phyloP scores from a whole-genome alignment of 2,329 filamentous ascomycete species.

The Chalara sp. region DNA sequence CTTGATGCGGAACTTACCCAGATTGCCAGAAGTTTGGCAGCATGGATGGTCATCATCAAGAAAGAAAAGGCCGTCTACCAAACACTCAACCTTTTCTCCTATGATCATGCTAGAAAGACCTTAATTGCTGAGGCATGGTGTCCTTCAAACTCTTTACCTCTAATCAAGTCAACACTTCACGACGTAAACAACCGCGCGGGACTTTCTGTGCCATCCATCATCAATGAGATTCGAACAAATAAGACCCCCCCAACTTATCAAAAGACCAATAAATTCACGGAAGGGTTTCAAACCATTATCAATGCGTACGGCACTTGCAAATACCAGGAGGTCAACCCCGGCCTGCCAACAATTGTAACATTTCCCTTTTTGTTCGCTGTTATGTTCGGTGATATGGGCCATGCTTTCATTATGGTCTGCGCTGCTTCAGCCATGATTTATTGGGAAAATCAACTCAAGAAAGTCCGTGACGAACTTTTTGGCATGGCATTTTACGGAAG shows the following conservation, averaged over 20 bases:
- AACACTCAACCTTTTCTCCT: slow-evolving; percentile 92
- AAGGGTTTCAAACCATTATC: slow-evolving; percentile 98
- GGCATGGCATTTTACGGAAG: slow-evolving; percentile 98
- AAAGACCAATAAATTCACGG: slow-evolving; percentile 97
- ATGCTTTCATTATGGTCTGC: slow-evolving; percentile 81
- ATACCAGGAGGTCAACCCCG: slow-evolving; percentile 95
- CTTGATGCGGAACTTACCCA: slow-evolving; percentile 88
- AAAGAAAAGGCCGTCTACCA: slow-evolving; percentile 98
- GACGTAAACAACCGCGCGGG: slow-evolving; percentile 96
- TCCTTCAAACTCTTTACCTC: slow-evolving; percentile 79
- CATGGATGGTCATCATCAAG: slow-evolving; percentile 96
- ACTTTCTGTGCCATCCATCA: slow-evolving; percentile 93
- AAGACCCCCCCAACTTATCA: slow-evolving; percentile 97
- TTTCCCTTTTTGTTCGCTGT: slow-evolving; percentile 99
- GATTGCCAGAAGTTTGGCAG: slow-evolving; percentile 85
- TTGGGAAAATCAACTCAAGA: slow-evolving; percentile 88
- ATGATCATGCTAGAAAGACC: slow-evolving; percentile 90
- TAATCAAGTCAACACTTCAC: slow-evolving; percentile 89
- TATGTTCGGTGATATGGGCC: slow-evolving; percentile 98
- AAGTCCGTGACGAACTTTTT: slow-evolving; percentile 88
- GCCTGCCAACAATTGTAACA: slow-evolving; percentile 88
- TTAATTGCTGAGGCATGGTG: slow-evolving; percentile 98
- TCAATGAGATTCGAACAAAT: slow-evolving; percentile 95
- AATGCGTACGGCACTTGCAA: slow-evolving; percentile 97
- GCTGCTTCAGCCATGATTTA: slow-evolving; percentile 91